Conservation (phyloP, 805 yeast species). For the Torulaspora maleeae region DNA sequence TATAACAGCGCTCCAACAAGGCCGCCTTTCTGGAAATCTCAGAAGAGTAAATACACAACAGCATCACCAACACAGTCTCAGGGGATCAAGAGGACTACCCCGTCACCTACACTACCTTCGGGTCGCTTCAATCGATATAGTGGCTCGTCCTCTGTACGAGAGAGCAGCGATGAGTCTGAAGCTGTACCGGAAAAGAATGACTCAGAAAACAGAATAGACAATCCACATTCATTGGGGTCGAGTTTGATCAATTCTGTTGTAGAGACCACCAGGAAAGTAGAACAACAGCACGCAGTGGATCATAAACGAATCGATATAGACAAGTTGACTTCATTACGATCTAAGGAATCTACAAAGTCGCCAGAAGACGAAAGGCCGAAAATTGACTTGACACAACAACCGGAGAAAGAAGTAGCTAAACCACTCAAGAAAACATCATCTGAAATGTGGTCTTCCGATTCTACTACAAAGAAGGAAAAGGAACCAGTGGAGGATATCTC, state of each 20-base stretch:
- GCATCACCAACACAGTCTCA: not conserved
- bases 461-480: not conserved
- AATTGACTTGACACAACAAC: not conserved
- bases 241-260: constrained; percentile 32
- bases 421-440: not conserved
- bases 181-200: not conserved
- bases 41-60: constrained; percentile 1
- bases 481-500: not conserved
- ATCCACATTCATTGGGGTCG: constrained; percentile 25
- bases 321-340: not conserved
- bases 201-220: not conserved
- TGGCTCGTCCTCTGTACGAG: not conserved
- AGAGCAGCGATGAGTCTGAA: constrained; percentile 5
- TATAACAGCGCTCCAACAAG: constrained; percentile 4
- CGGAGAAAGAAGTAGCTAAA: not conserved
- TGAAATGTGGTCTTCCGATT: not conserved
- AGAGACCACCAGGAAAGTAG: constrained; percentile 24
- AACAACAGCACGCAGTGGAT: constrained; percentile 14
- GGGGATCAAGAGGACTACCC: not conserved
- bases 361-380: not conserved
- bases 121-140: constrained; percentile 3
- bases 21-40: constrained; percentile 17
- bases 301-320: constrained; percentile 15
- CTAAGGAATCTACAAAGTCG: not conserved
- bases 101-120: not conserved